Evolutionary conservation across 2,329 filamentous ascomycete genomes (phyloP), one percentile per base, ranked within the genome.

Genomic region (Verticillium klebahnii): DNA sequence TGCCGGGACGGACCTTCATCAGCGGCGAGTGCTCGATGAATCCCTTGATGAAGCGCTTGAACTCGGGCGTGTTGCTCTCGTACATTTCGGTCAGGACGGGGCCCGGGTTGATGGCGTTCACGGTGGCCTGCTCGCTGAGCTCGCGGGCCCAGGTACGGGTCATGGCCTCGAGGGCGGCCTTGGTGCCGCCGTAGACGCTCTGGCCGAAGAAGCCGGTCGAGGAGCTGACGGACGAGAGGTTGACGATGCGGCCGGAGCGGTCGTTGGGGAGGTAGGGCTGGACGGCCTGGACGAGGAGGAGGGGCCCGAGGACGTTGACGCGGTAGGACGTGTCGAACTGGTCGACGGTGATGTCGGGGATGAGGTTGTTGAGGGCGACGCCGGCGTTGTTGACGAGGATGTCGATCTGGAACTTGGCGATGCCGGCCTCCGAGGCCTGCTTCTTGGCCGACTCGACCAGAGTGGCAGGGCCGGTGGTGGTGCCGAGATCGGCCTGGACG

Each of bases 341-440:
- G 14, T 81, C 80, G 6, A 81, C 71, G 4, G 82, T 84, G 65
- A 92, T 84, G 32, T 90, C 84, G 58, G 85, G 82, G 29, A 90
- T 77, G 31, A 78, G 73, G 67, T 88, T 84, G 76, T 95, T 94
- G 45, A 84, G 77, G 36, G 85, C 79, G 7, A 88, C 78, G 60
- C 91, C 93, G 34, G 93, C 92, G 74, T 96, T 96, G 83, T 96
- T 96, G 79, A 96, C 80, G 60, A 96, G 79, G 64, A 96, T 91
- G 76, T 96, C 91, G 70, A 96, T 83, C 69, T 89, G 85, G 32
- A 82, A 79, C 62, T 81, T 72, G 9, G 81, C 61, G 14, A 34
- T 34, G 31, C 54, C 54, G 5, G 54, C 15, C 54, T 56, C 54
- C 3, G 31, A 19, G 29, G 31, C 31, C 25, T 31, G 31, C 40